These are phyloP conservation scores for Debaryomyces fabryi DNA, from an alignment of 1,139 yeast species.

Conservation along the genomic window DNA sequence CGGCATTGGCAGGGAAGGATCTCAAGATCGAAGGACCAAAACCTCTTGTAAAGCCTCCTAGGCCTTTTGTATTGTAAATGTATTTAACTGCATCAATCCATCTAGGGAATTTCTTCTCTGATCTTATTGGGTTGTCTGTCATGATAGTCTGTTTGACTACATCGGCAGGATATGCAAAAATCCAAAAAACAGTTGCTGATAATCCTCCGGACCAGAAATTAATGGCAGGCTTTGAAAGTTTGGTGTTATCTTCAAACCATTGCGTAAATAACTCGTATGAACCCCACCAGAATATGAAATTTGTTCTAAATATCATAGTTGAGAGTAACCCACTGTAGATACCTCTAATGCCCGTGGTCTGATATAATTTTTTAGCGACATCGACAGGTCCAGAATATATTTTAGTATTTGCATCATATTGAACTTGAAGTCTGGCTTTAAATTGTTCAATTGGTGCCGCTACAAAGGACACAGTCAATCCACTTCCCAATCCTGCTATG, in stretches of 20 bases:
- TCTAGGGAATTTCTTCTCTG: conserved; percentile 64
- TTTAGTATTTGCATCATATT: conserved; percentile 76
- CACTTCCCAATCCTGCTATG: conserved; percentile 79
- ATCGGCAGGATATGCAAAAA: conserved; percentile 87
- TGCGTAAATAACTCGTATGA: conserved; percentile 79
- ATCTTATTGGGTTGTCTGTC: conserved; percentile 70
- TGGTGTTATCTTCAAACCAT: conserved; percentile 65
- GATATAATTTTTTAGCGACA: conserved; percentile 58
- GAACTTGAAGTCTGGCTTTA: conserved; percentile 87
- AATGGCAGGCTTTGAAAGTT: conserved; percentile 64
- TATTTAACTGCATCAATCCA: conserved; percentile 75
- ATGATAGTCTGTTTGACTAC: conserved; percentile 86
- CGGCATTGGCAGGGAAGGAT: conserved; percentile 90
- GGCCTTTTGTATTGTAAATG: conserved; percentile 59
- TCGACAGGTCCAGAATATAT: conserved; percentile 79
- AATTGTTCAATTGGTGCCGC: conserved; percentile 94
- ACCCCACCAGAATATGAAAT: conserved; percentile 94
- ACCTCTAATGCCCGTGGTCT: conserved; percentile 66
- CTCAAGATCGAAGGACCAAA: conserved; percentile 75
- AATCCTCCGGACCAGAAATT: conserved; percentile 94
- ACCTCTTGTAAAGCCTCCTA: conserved; percentile 73
- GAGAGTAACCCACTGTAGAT: conserved; percentile 81
- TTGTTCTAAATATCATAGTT: conserved; percentile 85
- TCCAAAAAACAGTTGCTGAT: conserved; percentile 86
- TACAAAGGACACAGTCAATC: conserved; percentile 88